Evolutionary conservation across 805 yeast genomes (phyloP).

Genomic region (Barnettozyma botsteinii): DNA sequence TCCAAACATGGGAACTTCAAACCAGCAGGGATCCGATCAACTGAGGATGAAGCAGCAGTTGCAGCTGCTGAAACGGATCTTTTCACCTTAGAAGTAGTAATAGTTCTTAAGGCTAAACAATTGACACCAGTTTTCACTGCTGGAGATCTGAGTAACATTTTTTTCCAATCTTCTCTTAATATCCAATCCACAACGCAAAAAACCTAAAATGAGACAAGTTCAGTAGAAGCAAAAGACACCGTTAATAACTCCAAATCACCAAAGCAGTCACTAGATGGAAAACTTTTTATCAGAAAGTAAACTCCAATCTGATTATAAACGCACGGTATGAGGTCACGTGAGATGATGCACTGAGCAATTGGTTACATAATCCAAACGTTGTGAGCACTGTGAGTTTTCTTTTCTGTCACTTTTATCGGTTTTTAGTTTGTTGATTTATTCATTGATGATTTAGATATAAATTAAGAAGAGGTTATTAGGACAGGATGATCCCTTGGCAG

Average conservation of each 20-base stretch:
- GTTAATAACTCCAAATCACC: no score
- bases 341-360: conserved; percentile 7
- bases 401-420: no score
- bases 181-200: no score
- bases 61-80: conserved; percentile 5
- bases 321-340: conserved; percentile 4
- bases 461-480: no score
- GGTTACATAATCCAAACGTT: no score
- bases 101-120: conserved; percentile 1
- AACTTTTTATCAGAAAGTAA: no score
- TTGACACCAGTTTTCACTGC: not conserved
- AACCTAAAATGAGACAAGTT: no score
- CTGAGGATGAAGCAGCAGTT: not conserved
- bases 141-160: conserved; percentile 2
- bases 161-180: no score
- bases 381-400: not conserved
- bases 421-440: no score
- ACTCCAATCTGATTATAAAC: not conserved
- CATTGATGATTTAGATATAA: no score
- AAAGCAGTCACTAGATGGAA: no score
- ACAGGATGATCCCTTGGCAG: conserved; percentile 2
- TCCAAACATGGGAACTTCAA: conserved; percentile 84
- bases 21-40: conserved; percentile 42
- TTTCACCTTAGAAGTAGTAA: conserved; percentile 10
- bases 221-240: no score